Evolutionary conservation across 441 rosid species (phyloP).

Genomic region (Flueggea neowawraea): DNA sequence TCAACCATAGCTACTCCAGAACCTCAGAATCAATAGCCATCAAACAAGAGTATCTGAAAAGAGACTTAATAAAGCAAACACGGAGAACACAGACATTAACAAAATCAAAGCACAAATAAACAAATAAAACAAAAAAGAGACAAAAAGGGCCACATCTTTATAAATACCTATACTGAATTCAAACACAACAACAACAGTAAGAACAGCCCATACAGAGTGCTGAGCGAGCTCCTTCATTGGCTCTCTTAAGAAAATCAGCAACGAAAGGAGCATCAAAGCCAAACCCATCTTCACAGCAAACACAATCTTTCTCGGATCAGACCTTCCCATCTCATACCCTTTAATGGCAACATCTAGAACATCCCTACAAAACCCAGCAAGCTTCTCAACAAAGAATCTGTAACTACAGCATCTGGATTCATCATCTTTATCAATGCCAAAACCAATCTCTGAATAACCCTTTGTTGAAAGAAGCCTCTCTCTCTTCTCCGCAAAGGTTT

Average conservation of each 20-base stretch:
- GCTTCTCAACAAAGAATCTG: constrained; percentile 37
- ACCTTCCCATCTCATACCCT: constrained; percentile 87
- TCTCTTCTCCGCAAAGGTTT: constrained; percentile 37
- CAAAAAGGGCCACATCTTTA: not conserved
- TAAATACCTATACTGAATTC: constrained; percentile 79
- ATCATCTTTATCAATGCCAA: constrained; percentile 22
- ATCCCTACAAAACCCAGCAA: constrained; percentile 34
- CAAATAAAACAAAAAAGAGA: not conserved
- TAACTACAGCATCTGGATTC: constrained; percentile 35
- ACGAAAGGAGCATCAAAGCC: constrained; percentile 56
- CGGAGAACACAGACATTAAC: no score
- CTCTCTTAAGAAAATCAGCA: constrained; percentile 67
- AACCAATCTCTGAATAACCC: constrained; percentile 42
- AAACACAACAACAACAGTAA: constrained; percentile 89
- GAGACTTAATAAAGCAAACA: no score
- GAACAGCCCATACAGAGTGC: constrained; percentile 88
- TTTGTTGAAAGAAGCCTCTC: constrained; percentile 47
- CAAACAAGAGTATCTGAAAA: no score
- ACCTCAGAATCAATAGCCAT: no score
- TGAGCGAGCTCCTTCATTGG: constrained; percentile 48
- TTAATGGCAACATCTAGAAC: constrained; percentile 27
- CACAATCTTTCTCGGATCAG: constrained; percentile 75
- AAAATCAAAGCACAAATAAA: no score
- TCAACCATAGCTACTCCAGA: no score
- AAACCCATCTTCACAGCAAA: constrained; percentile 79